phyloP scores from a whole-genome alignment of 2,329 filamentous ascomycete species.

The Arthrobotrys conoides region DNA sequence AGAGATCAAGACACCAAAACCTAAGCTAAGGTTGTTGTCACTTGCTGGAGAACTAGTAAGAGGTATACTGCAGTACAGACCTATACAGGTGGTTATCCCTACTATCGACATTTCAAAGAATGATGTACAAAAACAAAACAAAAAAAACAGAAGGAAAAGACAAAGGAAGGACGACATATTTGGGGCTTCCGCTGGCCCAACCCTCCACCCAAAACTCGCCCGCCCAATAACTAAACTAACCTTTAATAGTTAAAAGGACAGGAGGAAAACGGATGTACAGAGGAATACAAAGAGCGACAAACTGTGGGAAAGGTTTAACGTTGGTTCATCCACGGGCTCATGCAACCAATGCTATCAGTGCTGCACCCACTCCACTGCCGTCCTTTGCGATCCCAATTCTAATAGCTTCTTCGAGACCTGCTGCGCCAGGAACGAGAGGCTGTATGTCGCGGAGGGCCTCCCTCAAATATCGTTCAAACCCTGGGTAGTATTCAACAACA shows the following conservation, averaged over 20 bases:
- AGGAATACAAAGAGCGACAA: background rate
- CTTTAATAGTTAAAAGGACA: constrained; percentile 12
- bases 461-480: constrained; percentile 88
- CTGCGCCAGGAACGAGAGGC: constrained; percentile 76
- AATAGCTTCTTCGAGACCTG: constrained; percentile 82
- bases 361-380: constrained; percentile 93
- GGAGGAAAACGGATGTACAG: constrained; percentile 13
- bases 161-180: constrained; percentile 20
- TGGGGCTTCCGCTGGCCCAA: background rate
- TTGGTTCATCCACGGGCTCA: constrained; percentile 12
- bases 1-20: constrained; percentile 2
- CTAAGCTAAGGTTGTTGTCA: constrained; percentile 11
- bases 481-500: constrained; percentile 94
- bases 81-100: background rate
- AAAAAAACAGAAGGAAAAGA: constrained; percentile 17
- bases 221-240: background rate
- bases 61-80: no score
- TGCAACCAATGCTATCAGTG: constrained; percentile 91
- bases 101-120: constrained; percentile 35
- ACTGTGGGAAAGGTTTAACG: background rate
- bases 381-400: constrained; percentile 97
- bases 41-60: background rate
- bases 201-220: background rate
- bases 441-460: constrained; percentile 83
- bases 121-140: constrained; percentile 28